Percentiles rank a stretch among this genome's conserved stretches.
phyloP scores from a whole-genome alignment of 345 rosid species.

The Jatropha curcas region DNA sequence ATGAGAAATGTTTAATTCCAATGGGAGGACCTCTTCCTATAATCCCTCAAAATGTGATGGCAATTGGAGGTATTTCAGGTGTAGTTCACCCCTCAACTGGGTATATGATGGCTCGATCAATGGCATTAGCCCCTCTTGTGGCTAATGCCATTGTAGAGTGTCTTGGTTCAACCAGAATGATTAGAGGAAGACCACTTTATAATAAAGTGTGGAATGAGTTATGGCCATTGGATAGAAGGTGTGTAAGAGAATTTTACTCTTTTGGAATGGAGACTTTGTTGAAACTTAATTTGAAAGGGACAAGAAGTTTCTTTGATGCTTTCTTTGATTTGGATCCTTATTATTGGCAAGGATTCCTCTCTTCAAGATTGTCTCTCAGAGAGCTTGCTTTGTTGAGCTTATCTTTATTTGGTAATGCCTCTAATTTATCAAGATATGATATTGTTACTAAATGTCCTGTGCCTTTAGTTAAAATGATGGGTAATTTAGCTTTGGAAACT shows the following conservation, averaged over 20 bases:
- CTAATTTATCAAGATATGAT: conserved; percentile 46
- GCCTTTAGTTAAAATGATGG: conserved; percentile 56
- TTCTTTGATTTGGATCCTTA: conserved; percentile 60
- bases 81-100: conserved; percentile 73
- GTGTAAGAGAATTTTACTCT: conserved; percentile 44
- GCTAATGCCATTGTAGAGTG: conserved; percentile 60
- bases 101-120: conserved; percentile 54
- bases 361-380: conserved; percentile 49
- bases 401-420: conserved; percentile 50
- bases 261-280: conserved; percentile 72
- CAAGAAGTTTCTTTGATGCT: conserved; percentile 57
- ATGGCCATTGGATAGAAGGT: conserved; percentile 56
- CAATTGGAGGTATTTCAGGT: conserved; percentile 64
- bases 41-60: conserved; percentile 65
- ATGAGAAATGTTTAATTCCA: conserved; percentile 72
- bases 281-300: conserved; percentile 57
- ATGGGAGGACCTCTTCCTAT: conserved; percentile 75
- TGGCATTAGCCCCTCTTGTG: conserved; percentile 50
- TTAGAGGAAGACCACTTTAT: conserved; percentile 54
- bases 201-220: conserved; percentile 55
- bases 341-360: conserved; percentile 67
- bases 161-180: conserved; percentile 66
- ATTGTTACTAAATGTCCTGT: conserved; percentile 60
- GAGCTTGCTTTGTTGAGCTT: conserved; percentile 47
- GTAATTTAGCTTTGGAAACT: conserved; percentile 55